Conservation (phyloP, 2,329 filamentous ascomycete species). For the Paecilomyces dactylethromorphus region DNA sequence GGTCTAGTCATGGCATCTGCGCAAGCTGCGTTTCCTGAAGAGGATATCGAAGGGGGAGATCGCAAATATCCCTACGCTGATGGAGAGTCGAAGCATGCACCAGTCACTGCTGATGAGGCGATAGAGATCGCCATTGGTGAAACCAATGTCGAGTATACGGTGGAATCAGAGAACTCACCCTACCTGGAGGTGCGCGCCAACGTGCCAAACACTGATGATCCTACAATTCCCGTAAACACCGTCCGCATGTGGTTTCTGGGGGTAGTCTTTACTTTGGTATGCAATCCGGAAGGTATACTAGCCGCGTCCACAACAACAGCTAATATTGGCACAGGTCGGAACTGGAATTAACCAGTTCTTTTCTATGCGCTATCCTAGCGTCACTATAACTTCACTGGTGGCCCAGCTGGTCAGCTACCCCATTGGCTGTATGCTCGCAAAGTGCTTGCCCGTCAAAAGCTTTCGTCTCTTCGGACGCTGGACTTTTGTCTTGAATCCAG, state of each 20-base stretch:
- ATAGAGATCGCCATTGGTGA: slow-evolving; percentile 15
- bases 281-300: slow-evolving; percentile 24
- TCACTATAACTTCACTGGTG: slow-evolving; percentile 41
- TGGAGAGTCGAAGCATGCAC: slow-evolving; percentile 4
- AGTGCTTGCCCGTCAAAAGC: slow-evolving; percentile 30
- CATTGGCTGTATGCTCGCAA: slow-evolving; percentile 34
- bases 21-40: neutral
- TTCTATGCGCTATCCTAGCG: slow-evolving; percentile 40
- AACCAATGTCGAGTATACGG: slow-evolving; percentile 11
- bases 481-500: slow-evolving; percentile 31
- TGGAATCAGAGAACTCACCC: slow-evolving; percentile 8
- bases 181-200: slow-evolving; percentile 10
- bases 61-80: neutral
- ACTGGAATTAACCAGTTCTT: slow-evolving; percentile 45
- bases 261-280: slow-evolving; percentile 23
- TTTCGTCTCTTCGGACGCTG: slow-evolving; percentile 11
- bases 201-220: slow-evolving; percentile 23
- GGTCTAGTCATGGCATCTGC: neutral
- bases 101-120: slow-evolving; percentile 10
- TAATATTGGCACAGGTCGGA: slow-evolving; percentile 21
- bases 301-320: slow-evolving; percentile 12
- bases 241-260: slow-evolving; percentile 39
- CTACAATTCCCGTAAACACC: slow-evolving; percentile 20
- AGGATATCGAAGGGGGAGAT: neutral
- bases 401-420: slow-evolving; percentile 41